A percentile compares a stretch with the other conserved stretches of the same genome.
phyloP scores from a whole-genome alignment of 345 rosid species.

The Ceriops tagal region DNA sequence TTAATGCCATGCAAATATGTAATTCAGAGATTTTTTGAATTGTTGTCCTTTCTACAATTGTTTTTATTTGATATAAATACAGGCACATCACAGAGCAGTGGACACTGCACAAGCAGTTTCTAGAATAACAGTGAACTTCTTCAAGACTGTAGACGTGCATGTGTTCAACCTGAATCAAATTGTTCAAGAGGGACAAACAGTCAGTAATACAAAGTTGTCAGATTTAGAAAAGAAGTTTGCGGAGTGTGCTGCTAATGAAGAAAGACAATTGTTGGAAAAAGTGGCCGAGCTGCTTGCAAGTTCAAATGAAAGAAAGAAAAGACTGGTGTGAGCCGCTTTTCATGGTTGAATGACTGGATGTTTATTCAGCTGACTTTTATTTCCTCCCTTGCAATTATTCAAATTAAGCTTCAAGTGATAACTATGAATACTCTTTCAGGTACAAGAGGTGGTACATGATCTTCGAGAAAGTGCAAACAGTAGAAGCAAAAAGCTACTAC shows the following conservation, averaged over 20 bases:
- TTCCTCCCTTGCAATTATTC: neutral
- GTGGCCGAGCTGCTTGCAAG: constrained; percentile 37
- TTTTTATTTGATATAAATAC: neutral
- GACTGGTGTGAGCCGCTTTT: constrained; percentile 43
- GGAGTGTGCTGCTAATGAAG: constrained; percentile 91
- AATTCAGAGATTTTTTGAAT: too few relatives aligned
- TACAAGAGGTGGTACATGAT: constrained; percentile 86
- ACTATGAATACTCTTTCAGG: constrained; percentile 34
- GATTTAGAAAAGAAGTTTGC: constrained; percentile 70
- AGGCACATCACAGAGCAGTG: constrained; percentile 89
- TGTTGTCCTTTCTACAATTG: neutral
- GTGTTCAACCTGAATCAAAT: constrained; percentile 22
- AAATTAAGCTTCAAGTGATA: constrained; percentile 9
- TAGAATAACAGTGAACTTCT: constrained; percentile 62
- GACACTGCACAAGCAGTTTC: constrained; percentile 82
- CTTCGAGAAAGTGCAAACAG: constrained; percentile 70
- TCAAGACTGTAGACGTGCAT: constrained; percentile 65
- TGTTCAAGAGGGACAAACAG: neutral
- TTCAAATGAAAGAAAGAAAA: constrained; percentile 88
- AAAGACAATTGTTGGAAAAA: constrained; percentile 22
- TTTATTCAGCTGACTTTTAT: neutral
- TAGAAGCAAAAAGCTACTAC: constrained; percentile 69
- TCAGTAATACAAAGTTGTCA: constrained; percentile 53
- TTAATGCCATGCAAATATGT: too few relatives aligned
- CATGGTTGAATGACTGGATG: neutral